A percentile compares a stretch with the other conserved stretches of the same genome.
phyloP scores from a whole-genome alignment of 352 stramenopile species.

The Phytophthora vignae region DNA sequence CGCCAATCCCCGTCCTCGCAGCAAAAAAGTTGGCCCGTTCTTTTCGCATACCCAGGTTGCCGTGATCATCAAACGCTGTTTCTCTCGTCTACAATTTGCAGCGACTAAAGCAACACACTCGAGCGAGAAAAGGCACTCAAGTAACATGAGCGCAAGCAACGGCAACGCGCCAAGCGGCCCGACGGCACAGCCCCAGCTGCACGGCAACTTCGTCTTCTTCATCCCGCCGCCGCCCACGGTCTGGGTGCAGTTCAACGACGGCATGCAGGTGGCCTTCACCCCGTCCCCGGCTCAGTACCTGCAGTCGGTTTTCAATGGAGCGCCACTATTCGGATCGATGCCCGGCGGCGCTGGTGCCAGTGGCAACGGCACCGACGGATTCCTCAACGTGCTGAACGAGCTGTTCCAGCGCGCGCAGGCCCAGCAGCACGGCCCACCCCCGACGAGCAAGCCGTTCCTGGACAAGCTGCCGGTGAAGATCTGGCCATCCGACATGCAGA shows the following conservation, averaged over 20 bases:
- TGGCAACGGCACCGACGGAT: constrained; percentile 31
- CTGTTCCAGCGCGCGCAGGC: constrained; percentile 70
- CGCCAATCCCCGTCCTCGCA: constrained; percentile 24
- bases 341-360: constrained; percentile 3
- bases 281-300: constrained; percentile 50
- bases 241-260: constrained; percentile 68
- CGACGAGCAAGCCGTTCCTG: constrained; percentile 75
- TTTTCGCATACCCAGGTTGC: constrained; percentile 20
- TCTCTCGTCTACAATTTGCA: constrained; percentile 37
- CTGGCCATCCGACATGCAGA: constrained; percentile 52
- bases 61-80: constrained; percentile 34
- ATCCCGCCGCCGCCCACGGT: constrained; percentile 68
- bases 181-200: constrained; percentile 17
- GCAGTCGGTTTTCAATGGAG: constrained; percentile 48
- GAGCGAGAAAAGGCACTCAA: constrained; percentile 14
- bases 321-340: constrained; percentile 27
- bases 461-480: constrained; percentile 72
- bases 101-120: constrained; percentile 17
- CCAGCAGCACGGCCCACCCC: constrained; percentile 69
- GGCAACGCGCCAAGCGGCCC: constrained; percentile 27
- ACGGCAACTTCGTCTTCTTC: constrained; percentile 54
- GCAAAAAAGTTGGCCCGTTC: constrained; percentile 24
- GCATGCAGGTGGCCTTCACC: constrained; percentile 56
- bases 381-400: constrained; percentile 64
- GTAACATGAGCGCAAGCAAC: constrained; percentile 32